Evolutionary conservation across 2,329 filamentous ascomycete genomes (phyloP), one percentile per base, ranked within the genome.

Genomic region (Thelonectria rubi): DNA sequence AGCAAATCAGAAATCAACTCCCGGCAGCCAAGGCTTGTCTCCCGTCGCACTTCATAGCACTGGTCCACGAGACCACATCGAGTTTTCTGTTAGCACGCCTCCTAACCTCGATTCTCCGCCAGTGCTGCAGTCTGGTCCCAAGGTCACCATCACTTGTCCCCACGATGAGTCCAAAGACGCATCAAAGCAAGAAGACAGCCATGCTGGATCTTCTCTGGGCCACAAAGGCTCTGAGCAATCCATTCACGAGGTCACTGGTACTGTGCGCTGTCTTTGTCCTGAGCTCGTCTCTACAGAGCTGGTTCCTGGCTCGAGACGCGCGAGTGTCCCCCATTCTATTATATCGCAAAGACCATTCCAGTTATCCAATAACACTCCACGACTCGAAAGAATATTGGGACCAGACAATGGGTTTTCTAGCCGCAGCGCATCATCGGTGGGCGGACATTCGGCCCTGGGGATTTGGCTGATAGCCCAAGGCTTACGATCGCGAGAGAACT

Each of bases 51-150:
- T 74, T 15, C 74, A 75, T 9, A 73, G 74, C 10, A 74, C 74
- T 51, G 82, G 82, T 1, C 82, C 82, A 17, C 75, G 82, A 62
- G 82, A 85, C 67, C 77, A 76, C n/a, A 77, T 84, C 42, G 81
- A 84, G 63, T 84, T 84, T 55, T 65, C 66, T n/a, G 68, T 75
- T 43, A 58, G 34, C 20, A 65, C 58, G 6, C 58, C 57, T 12
- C 47, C 58, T 20, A 54, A 50, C 5, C 47, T 21, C 7, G 55
- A 63, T 21, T 34, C 37, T 5, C 59, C 52, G 21, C 30, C 49
- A 12, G 17, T 40, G 11, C 43, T 21, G 9, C 20, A 54, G 18
- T 56, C 50, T 9, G 39, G n/a, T 57, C 43, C 66, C 14, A 55
- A 63, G 5, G 32, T 17, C 21, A 39, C 40, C 24, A 66, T 50